phyloP scores from a whole-genome alignment of 2,329 filamentous ascomycete species.

The Verticillium isaacii region DNA sequence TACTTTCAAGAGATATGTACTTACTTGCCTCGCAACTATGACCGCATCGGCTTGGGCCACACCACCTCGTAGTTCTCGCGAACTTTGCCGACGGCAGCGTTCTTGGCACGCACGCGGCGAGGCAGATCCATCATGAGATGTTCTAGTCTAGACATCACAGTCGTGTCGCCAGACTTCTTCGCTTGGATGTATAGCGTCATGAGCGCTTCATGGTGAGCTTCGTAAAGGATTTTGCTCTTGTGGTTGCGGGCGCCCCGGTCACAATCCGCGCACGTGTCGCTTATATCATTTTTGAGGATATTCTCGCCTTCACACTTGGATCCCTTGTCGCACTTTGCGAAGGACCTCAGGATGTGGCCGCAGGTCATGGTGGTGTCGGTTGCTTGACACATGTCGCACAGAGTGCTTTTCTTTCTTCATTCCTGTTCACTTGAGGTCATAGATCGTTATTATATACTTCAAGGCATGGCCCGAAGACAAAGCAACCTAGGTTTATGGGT shows the following conservation, averaged over 20 bases:
- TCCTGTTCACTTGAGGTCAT: not conserved
- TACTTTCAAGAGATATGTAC: not conserved
- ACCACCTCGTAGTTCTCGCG: not conserved
- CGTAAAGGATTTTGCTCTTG: slow-evolving; percentile 20
- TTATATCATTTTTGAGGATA: slow-evolving; percentile 15
- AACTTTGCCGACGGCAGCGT: slow-evolving; percentile 15
- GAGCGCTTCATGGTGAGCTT: slow-evolving; percentile 19
- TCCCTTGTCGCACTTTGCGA: slow-evolving; percentile 9
- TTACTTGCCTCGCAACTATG: not conserved
- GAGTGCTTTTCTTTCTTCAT: not conserved
- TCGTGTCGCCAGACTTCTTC: slow-evolving; percentile 15
- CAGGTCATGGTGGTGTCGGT: slow-evolving; percentile 18
- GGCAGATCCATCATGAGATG: slow-evolving; percentile 16
- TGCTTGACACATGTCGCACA: slow-evolving; percentile 18
- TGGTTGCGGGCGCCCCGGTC: slow-evolving; percentile 20
- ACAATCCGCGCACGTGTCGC: slow-evolving; percentile 32
- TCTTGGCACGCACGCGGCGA: slow-evolving; percentile 12
- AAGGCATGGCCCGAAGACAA: not conserved
- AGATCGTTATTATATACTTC: not conserved
- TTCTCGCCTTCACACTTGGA: slow-evolving; percentile 3
- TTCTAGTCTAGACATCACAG: slow-evolving; percentile 17
- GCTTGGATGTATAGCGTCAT: slow-evolving; percentile 20
- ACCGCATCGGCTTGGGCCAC: not conserved
- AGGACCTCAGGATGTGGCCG: slow-evolving; percentile 17
- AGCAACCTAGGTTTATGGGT: not conserved